Conservation (phyloP, 202 grass and related monocot species). For the Saccharum hybrid region DNA sequence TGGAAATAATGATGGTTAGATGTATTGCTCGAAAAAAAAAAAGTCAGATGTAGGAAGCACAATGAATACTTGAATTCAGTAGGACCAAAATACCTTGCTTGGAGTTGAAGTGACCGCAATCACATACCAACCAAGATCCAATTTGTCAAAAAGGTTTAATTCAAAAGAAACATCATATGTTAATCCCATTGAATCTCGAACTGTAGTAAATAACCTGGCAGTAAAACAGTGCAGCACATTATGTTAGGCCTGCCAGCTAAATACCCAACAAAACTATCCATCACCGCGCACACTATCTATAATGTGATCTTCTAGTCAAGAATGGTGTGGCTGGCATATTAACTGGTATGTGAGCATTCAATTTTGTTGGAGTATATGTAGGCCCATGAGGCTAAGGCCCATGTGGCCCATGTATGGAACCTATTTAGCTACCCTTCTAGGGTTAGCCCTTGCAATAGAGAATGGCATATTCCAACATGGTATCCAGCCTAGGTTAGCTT, state of each 20-base stretch:
- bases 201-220: conserved; percentile 91
- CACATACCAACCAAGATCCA: conserved; percentile 98
- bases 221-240: conserved; percentile 35
- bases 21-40: conserved; percentile 7
- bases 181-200: conserved; percentile 94
- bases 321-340: not conserved
- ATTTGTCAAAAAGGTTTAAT: conserved; percentile 95
- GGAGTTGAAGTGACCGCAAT: conserved; percentile 95
- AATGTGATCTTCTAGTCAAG: conserved; percentile 1
- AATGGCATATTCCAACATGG: too few species aligned
- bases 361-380: too few species aligned
- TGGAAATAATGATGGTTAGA: conserved; percentile 37
- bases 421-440: too few species aligned
- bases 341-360: not conserved
- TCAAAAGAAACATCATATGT: conserved; percentile 99
- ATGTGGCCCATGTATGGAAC: too few species aligned
- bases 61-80: conserved; percentile 21
- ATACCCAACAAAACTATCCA: conserved; percentile 18
- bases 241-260: conserved; percentile 35
- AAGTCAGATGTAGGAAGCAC: not conserved
- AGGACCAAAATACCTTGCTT: conserved; percentile 61
- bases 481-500: too few species aligned
- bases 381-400: too few species aligned
- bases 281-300: not conserved
- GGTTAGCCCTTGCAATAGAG: too few species aligned